phyloP scores from a whole-genome alignment of 2,329 filamentous ascomycete genomes.

The Neonectria coccinea region DNA sequence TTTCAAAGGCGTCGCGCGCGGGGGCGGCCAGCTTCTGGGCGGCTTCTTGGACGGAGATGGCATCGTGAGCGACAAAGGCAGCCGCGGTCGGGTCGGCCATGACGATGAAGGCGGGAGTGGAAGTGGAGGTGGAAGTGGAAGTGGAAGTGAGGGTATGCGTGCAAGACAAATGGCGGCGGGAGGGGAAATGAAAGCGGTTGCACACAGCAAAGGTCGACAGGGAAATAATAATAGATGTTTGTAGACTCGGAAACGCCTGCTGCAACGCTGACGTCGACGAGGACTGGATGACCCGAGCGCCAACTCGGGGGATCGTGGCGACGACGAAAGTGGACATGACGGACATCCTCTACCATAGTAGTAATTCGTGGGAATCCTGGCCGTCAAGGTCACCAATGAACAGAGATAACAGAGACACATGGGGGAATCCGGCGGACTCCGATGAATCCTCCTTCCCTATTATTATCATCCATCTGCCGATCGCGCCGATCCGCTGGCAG shows the following conservation, averaged over 20 bases:
- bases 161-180: too few relatives aligned
- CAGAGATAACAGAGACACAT: conserved; percentile 35
- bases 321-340: not conserved
- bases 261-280: not conserved
- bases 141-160: not conserved
- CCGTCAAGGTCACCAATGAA: conserved; percentile 29
- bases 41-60: conserved; percentile 24
- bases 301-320: not conserved
- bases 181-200: too few relatives aligned
- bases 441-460: conserved; percentile 28
- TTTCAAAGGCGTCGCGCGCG: conserved; percentile 26
- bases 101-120: conserved; percentile 2
- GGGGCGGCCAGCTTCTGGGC: conserved; percentile 28
- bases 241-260: not conserved
- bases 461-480: conserved; percentile 30
- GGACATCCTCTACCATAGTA: too few relatives aligned
- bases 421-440: conserved; percentile 7
- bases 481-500: conserved; percentile 12
- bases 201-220: not conserved
- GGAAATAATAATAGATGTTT: not conserved
- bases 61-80: conserved; percentile 18
- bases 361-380: not conserved
- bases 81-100: conserved; percentile 30
- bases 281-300: not conserved
- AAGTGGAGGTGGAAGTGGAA: not conserved